Evolutionary conservation across 495 filamentous ascomycete species (phyloP).

Genomic region (Aeminium ludgeri): DNA sequence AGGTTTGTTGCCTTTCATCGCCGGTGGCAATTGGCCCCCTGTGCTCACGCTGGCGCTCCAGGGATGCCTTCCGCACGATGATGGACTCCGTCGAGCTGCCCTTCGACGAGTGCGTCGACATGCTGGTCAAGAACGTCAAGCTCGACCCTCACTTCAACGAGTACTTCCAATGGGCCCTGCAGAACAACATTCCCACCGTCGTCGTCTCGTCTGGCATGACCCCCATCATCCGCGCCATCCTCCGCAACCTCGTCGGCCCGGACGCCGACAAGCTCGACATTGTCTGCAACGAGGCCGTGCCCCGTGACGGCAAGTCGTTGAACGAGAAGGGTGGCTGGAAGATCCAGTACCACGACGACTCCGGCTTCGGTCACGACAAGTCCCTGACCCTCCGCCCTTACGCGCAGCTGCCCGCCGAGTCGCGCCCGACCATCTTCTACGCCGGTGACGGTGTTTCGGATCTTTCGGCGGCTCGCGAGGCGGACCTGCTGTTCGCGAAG

Average conservation of each 20-base stretch:
- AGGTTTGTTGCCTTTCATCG: constrained; percentile 30
- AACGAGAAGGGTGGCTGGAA: constrained; percentile 69
- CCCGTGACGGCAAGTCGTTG: constrained; percentile 52
- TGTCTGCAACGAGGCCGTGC: constrained; percentile 61
- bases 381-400: constrained; percentile 73
- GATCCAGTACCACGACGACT: constrained; percentile 75
- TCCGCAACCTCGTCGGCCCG: constrained; percentile 60
- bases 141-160: constrained; percentile 71
- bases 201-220: constrained; percentile 82
- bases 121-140: constrained; percentile 63
- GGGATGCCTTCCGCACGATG: constrained; percentile 75
- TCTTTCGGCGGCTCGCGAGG: constrained; percentile 53
- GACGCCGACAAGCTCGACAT: constrained; percentile 61
- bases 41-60: constrained; percentile 12
- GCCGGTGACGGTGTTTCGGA: constrained; percentile 68
- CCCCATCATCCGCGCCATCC: constrained; percentile 71
- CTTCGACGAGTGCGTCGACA: constrained; percentile 60
- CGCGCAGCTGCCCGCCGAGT: constrained; percentile 43
- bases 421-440: constrained; percentile 57
- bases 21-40: background rate
- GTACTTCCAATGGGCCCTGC: constrained; percentile 66
- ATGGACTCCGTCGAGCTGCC: constrained; percentile 63
- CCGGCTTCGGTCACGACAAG: constrained; percentile 87
- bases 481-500: constrained; percentile 72
- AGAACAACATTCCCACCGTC: constrained; percentile 78